Evolutionary conservation across 441 rosid species (phyloP).

Genomic region (Pelargonium fulgidum): DNA sequence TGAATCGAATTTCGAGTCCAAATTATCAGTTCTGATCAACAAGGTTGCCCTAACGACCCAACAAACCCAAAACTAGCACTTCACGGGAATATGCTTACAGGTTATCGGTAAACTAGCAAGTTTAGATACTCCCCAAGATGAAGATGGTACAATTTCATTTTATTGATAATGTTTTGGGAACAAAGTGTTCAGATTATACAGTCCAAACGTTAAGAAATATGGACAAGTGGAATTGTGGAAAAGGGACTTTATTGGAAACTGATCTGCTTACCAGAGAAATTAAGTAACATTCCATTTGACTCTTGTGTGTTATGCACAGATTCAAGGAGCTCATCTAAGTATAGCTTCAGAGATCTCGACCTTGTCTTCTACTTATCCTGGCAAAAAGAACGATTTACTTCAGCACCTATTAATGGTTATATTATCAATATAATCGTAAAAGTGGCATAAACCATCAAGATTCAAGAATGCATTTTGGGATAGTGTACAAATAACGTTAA

Average conservation of each 20-base stretch:
- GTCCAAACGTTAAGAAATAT: not conserved
- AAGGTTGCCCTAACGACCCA: too few species aligned
- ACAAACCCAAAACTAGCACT: too few species aligned
- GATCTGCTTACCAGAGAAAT: not conserved
- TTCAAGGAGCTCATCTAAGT: not conserved
- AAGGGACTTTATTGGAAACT: not conserved
- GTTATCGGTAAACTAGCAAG: too few species aligned
- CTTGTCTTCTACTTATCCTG: constrained; percentile 2
- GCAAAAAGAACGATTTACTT: not conserved
- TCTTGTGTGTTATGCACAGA: not conserved
- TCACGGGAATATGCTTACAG: too few species aligned
- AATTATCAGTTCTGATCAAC: too few species aligned
- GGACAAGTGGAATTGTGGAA: not conserved
- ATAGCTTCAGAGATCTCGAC: not conserved
- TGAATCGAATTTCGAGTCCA: too few species aligned
- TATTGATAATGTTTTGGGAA: not conserved
- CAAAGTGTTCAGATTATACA: not conserved
- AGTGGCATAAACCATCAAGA: not conserved
- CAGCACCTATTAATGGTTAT: not conserved
- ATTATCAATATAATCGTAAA: too few species aligned
- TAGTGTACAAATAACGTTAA: not conserved
- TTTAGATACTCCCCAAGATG: too few species aligned
- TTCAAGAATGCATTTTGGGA: not conserved
- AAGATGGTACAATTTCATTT: not conserved
- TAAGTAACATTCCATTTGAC: not conserved